Conservation (phyloP, 352 stramenopile species). For the Phytophthora multivora region DNA sequence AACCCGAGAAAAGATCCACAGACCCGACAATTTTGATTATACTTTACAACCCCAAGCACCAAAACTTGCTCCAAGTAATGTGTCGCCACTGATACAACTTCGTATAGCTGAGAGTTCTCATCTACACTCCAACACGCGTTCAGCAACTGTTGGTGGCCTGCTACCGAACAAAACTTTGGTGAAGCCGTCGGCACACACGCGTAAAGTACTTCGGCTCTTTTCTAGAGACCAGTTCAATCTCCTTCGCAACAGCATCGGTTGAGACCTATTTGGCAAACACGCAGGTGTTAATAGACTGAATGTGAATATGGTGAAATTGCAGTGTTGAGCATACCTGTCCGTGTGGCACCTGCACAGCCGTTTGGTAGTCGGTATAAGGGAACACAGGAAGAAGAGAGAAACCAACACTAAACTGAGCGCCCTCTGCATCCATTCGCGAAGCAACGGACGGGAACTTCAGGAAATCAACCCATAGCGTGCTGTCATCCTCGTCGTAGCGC, state of each 20-base stretch:
- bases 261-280: conserved; percentile 48
- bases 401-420: conserved; percentile 57
- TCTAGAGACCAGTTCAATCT: conserved; percentile 51
- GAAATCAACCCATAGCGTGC: conserved; percentile 68
- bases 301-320: neutral
- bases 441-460: conserved; percentile 53
- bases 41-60: conserved; percentile 41
- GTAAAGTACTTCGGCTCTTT: conserved; percentile 58
- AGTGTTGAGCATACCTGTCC: conserved; percentile 45
- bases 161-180: conserved; percentile 53
- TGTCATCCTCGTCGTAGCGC: conserved; percentile 47
- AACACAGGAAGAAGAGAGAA: conserved; percentile 55
- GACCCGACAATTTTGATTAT: conserved; percentile 45
- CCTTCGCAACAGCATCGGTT: conserved; percentile 43
- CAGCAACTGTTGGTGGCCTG: conserved; percentile 6
- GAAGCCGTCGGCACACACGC: conserved; percentile 53
- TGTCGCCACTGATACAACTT: conserved; percentile 32
- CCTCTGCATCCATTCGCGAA: conserved; percentile 16
- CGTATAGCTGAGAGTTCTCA: neutral
- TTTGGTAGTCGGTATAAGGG: conserved; percentile 59
- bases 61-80: conserved; percentile 5
- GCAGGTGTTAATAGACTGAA: neutral
- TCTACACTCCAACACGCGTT: neutral
- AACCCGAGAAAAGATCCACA: neutral
- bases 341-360: conserved; percentile 43